These are phyloP conservation scores for Xerocomellus dryophilus DNA, from an alignment of 768 basidiomycete genomes.

Conservation along the genomic window DNA sequence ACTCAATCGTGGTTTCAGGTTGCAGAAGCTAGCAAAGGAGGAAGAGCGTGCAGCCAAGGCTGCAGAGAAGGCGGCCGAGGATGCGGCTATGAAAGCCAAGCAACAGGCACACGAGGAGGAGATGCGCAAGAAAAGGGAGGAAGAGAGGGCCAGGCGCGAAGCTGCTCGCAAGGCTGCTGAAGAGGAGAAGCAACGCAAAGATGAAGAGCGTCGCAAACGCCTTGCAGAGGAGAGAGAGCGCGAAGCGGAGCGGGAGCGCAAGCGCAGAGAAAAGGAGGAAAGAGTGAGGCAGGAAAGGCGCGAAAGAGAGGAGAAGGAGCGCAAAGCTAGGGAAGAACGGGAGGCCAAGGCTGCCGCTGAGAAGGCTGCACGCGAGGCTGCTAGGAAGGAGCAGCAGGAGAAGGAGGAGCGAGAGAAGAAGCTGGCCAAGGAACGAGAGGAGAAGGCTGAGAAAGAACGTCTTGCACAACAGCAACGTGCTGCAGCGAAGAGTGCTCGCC, in stretches of 20 bases:
- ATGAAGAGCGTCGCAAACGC: conserved; percentile 79
- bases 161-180: conserved; percentile 70
- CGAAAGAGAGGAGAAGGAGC: conserved; percentile 61
- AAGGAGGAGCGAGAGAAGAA: conserved; percentile 69
- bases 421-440: conserved; percentile 60
- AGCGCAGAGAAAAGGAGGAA: conserved; percentile 74
- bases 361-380: conserved; percentile 40
- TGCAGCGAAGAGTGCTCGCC: conserved; percentile 43
- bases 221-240: conserved; percentile 77
- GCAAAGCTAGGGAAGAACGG: conserved; percentile 60
- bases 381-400: conserved; percentile 46
- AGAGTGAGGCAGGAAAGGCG: conserved; percentile 47
- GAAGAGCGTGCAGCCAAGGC: conserved; percentile 82
- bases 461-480: conserved; percentile 50
- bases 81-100: conserved; percentile 72
- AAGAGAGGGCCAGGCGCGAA: conserved; percentile 81
- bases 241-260: conserved; percentile 71
- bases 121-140: conserved; percentile 75
- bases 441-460: conserved; percentile 50
- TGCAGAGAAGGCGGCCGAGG: conserved; percentile 84
- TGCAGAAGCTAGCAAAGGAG: conserved; percentile 90
- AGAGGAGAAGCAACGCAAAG: conserved; percentile 79
- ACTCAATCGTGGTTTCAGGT: conserved; percentile 43
- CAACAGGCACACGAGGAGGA: conserved; percentile 80
- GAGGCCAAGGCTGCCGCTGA: conserved; percentile 55